Evolutionary conservation across 345 rosid genomes (phyloP), one percentile per base, ranked within the genome.

Genomic region (Acer yangbiense): DNA sequence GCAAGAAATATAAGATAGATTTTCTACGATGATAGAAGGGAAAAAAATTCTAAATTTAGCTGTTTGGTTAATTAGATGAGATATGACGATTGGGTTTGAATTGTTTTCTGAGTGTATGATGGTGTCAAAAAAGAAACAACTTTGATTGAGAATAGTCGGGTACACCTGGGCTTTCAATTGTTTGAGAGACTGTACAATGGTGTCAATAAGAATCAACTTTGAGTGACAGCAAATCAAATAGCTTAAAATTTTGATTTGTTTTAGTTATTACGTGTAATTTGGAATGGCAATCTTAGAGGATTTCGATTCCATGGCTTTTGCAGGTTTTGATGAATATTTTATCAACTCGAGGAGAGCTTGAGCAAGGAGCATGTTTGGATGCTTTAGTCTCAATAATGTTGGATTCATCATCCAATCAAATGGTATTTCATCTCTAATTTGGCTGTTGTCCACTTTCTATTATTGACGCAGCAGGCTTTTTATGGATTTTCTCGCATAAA

Each of bases 281-380:
- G 58, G 58, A 60, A 60, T 60, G 64, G 27, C 21, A 7, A n/a
- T 60, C 64, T 60, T 4, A 20, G 10, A 60, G 64, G 21, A 60
- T 9, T 32, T 57, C 10, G 9, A 35, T 72, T 14, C 27, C 27
- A 16, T 65, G 69, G 43, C 9, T 44, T 25, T 12, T 80, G 62
- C 72, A 86, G 91, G 82, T 88, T 80, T 82, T 88, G 83, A 86
- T 87, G 95, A 91, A 89, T 84, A 81, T 94, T 58, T 82, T 96
- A 72, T 89, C 99, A 50, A 90, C 88, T 65, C 86, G 92, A 72
- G 97, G 97, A 76, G 98, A 84, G 14, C 80, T 83, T 64, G 99
- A 89, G 81, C 94, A 91, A 90, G 94, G 95, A 72, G 98, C 95
- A 27, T 94, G 99, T 82, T 86, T 96, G 83, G 99, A 96, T 85